Evolutionary conservation across 306 rosid species (phyloP).

Genomic region (Quillaja saponaria): DNA sequence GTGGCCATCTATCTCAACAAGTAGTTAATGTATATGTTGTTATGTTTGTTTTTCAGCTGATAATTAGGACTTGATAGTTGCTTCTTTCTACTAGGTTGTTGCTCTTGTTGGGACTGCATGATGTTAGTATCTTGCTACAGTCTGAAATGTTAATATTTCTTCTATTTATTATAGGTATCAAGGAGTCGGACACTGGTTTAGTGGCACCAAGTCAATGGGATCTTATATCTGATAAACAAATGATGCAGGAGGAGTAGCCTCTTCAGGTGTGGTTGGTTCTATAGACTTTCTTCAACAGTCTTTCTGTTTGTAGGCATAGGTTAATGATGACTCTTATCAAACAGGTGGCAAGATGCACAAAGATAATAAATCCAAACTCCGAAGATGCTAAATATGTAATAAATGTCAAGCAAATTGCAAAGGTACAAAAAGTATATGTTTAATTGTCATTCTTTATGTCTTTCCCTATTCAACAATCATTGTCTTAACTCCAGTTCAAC

Average conservation of each 20-base stretch:
- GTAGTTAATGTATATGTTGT: neutral
- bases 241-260: conserved; percentile 99
- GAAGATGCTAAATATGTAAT: conserved; percentile 98
- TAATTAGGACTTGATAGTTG: neutral
- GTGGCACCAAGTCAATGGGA: conserved; percentile 99
- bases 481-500: neutral
- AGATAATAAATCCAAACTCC: conserved; percentile 93
- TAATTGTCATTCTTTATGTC: neutral
- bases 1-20: neutral
- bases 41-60: neutral
- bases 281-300: neutral
- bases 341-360: conserved; percentile 97
- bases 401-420: conserved; percentile 96
- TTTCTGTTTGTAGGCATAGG: conserved; percentile 12
- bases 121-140: neutral
- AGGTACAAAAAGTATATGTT: conserved; percentile 44
- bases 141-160: conserved; percentile 15
- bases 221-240: conserved; percentile 98
- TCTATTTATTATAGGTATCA: conserved; percentile 60
- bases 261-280: conserved; percentile 64
- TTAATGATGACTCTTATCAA: conserved; percentile 30
- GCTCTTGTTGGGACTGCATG: conserved; percentile 11
- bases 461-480: neutral
- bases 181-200: conserved; percentile 98
- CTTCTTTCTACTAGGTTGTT: conserved; percentile 10